These are phyloP conservation scores for Aspergillus piperis DNA, from an alignment of 2,329 filamentous ascomycete genomes.

Conservation along the genomic window DNA sequence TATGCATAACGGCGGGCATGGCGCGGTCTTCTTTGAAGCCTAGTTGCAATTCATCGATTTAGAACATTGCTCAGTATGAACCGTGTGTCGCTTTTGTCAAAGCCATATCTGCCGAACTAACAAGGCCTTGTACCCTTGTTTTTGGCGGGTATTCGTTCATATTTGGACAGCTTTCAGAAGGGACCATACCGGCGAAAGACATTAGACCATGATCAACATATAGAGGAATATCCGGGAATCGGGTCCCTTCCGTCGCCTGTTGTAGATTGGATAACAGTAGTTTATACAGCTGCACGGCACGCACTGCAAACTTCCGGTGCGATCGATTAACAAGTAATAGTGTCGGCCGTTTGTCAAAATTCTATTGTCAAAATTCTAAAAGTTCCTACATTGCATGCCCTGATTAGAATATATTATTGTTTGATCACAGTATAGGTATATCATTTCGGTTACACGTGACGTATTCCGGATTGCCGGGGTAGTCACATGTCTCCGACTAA, in stretches of 20 bases:
- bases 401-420: background rate
- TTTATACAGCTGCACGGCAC: background rate
- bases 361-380: too few species aligned
- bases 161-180: background rate
- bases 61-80: slow-evolving; percentile 3
- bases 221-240: background rate
- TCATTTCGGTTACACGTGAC: background rate
- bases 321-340: background rate
- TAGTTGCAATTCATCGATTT: slow-evolving; percentile 20
- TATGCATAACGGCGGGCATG: slow-evolving; percentile 40
- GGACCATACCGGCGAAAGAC: too few species aligned
- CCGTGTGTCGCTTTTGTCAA: background rate
- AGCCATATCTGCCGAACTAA: background rate
- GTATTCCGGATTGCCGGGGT: background rate
- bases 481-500: slow-evolving; percentile 1
- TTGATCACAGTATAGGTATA: too few species aligned
- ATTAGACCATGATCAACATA: background rate
- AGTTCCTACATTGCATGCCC: background rate
- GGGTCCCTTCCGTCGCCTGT: background rate
- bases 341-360: too few species aligned
- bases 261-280: background rate
- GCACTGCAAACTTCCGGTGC: background rate
- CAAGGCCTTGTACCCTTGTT: background rate
- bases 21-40: slow-evolving; percentile 31
- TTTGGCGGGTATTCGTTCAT: background rate